Evolutionary conservation across 2,329 filamentous ascomycete species (phyloP), one percentile per base, ranked within the genome.

Genomic region (Cadophora gregata): DNA sequence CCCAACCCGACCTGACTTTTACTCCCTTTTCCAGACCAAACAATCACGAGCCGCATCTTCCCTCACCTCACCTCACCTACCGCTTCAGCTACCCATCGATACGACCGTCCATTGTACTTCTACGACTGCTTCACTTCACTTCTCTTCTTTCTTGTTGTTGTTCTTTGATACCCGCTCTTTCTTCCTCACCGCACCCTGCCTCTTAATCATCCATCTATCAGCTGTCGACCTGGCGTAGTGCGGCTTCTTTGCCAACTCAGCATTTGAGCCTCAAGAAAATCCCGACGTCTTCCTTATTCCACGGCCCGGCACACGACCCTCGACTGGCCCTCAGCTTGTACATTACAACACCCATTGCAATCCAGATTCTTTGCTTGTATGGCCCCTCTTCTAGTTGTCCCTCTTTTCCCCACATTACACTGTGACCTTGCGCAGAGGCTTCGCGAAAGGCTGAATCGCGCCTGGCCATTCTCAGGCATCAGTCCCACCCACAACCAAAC

Each of bases 151-250:
- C 67, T 72, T 74, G 67, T 73, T 74, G 67, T 73, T 74, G 64
- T 74, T 72, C 29, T 66, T 72, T 73, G 74, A 76, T 76, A 75
- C 74, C 74, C 73, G 64, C 63, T 63, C 62, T 63, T 68, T 70
- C 61, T 60, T 42, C 47, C 42, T 45, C 42, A 42, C 62, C 59
- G 53, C 50, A 65, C 67, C 47, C 63, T n/a, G n/a, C n/a, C n/a
- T 63, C 59, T 64, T 62, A 59, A 55, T 69, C 63, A 31, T 56
- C 64, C 62, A 48, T 36, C 31, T 47, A 62, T 19, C 59, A 36
- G 38, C 24, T 19, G 42, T 50, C 62, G 25, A 42, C 53, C 38
- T 51, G 29, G 27, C 29, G 67, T 67, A 63, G 68, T 66, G 60
- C 65, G 60, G 50, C 60, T 55, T 55, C 45, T 25, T 50, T 69